Evolutionary conservation across 257 asterid species (phyloP).

Genomic region (Misopates orontium): DNA sequence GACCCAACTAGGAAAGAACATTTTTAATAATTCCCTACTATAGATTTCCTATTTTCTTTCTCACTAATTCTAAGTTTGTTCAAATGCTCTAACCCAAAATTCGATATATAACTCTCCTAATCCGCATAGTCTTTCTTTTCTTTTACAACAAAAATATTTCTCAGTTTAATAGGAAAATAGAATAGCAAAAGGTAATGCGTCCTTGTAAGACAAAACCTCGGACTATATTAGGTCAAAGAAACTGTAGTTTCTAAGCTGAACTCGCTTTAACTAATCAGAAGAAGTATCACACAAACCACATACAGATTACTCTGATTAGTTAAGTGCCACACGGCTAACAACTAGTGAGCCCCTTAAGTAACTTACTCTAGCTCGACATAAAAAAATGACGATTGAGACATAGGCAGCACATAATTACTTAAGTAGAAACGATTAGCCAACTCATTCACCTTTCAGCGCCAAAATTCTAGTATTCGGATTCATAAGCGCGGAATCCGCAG

Average conservation of each 20-base stretch:
- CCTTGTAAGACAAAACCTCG: neutral
- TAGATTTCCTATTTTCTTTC: neutral
- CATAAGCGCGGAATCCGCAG: slow-evolving; percentile 76
- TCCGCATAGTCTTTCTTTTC: neutral
- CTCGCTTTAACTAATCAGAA: slow-evolving; percentile 20
- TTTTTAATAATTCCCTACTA: slow-evolving; percentile 1
- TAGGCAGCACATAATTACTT: neutral
- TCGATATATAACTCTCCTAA: neutral
- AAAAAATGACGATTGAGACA: slow-evolving; percentile 6
- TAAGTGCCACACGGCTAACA: neutral
- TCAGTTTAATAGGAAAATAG: neutral
- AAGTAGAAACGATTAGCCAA: slow-evolving; percentile 5
- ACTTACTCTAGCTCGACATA: neutral
- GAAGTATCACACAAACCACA: slow-evolving; percentile 2
- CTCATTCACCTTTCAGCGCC: slow-evolving; percentile 69
- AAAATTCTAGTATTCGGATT: slow-evolving; percentile 61
- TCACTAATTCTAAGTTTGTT: neutral
- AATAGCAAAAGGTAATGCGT: neutral
- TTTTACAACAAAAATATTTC: neutral
- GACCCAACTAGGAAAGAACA: neutral
- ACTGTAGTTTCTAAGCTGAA: neutral
- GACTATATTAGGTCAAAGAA: neutral
- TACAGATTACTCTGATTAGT: neutral
- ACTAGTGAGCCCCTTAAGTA: neutral
- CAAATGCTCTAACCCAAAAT: neutral